A percentile compares a stretch with the other conserved stretches of the same genome.
phyloP scores from a whole-genome alignment of 2,329 filamentous ascomycete species.

The Trichoderma gracile region DNA sequence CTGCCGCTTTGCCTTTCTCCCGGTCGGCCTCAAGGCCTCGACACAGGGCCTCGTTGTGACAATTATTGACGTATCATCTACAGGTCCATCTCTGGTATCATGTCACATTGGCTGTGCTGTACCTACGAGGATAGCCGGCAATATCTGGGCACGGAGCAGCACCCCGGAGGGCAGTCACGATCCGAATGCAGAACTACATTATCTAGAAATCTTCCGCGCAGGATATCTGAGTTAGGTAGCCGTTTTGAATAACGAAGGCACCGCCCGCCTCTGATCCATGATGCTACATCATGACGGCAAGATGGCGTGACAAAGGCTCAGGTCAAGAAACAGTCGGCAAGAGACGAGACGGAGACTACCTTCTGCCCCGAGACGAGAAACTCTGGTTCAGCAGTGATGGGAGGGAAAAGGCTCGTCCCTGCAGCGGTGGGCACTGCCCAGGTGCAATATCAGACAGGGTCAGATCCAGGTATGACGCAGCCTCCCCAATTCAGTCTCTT shows the following conservation, averaged over 20 bases:
- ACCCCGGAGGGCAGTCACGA: not conserved
- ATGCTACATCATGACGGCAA: conserved; percentile 8
- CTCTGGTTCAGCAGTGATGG: no score
- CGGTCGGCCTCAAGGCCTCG: not conserved
- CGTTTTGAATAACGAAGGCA: not conserved
- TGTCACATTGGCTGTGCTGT: not conserved
- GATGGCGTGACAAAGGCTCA: conserved; percentile 22
- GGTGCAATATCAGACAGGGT: conserved; percentile 15
- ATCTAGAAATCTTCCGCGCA: conserved; percentile 16
- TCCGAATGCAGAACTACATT: not conserved
- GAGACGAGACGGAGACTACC: not conserved
- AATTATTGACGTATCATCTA: not conserved
- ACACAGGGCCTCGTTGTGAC: not conserved
- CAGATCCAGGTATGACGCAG: conserved; percentile 10
- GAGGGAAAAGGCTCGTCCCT: not conserved
- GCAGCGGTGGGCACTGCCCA: not conserved
- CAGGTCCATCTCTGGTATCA: not conserved
- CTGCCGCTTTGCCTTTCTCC: not conserved
- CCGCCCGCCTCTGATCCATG: conserved; percentile 9
- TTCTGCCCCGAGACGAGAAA: no score
- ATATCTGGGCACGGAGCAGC: not conserved
- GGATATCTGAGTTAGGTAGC: not conserved
- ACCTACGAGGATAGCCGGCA: not conserved
- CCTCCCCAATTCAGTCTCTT: not conserved
- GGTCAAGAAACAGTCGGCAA: not conserved